Base-by-base conservation (phyloP, 2,329 filamentous ascomycete species). In the Lachnellula suecica region DNA sequence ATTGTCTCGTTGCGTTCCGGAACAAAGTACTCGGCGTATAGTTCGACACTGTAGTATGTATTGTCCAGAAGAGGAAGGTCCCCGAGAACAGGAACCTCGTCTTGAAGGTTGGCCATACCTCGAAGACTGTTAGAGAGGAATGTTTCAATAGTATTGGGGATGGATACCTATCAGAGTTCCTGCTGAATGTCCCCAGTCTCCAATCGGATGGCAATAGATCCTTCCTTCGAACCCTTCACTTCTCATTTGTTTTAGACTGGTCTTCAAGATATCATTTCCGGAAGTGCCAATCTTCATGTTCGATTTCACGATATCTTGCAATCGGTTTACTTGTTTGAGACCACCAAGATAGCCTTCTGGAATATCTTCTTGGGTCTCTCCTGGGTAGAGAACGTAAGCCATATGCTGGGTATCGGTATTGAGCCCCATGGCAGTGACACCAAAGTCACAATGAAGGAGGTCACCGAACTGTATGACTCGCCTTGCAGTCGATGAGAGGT, bases 321-420 rank as follows among this genome's bases (percentile, higher is more conserved):
- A 61, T 4, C 70, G 66, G 51, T 79, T 79, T 1, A 63, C 76
- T 55, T 75, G 77, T 47, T 62, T 66, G 53, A 79, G 59, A 0
- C 76, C 76, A 15, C 72, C 71, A 13, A 68, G 55, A 25, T 78
- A 60, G 2, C 72, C 71, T 44, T 63, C 52, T 1, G 75, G 76
- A 2, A 79, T 68, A 38, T 75, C 71, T 1, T 63, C 62, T 35
- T 70, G 70, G 8, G 69, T 70, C 60, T 75, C 68, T 17, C 67
- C 72, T 0, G 75, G 76, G 4, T 65, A 62, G 15, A 79, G 67
- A 13, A 79, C 75, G 52, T 79, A 79, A 0, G 69, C 76, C 4
- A 79, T 62, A 43, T 79, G 76, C 63, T 79, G 76, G 1, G 76
- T 79, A 51, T 77, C 75, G 1, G 75, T 78, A 54, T 77, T 77